Evolutionary conservation across 164 flowering plant species (phyloP).

Genomic region (Taxillus chinensis): DNA sequence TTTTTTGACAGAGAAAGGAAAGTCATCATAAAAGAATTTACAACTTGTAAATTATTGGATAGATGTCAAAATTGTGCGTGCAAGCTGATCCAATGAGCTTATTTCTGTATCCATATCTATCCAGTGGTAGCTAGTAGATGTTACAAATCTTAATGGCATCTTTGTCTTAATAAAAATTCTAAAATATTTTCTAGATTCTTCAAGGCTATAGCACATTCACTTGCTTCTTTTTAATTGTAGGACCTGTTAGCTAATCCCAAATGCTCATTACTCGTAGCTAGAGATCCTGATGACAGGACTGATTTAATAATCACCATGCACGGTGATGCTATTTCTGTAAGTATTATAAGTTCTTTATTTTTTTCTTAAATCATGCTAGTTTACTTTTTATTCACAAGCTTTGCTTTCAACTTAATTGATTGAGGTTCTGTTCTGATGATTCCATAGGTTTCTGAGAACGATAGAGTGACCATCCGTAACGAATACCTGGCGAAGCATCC

Average conservation of each 20-base stretch:
- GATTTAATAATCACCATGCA: conserved; percentile 66
- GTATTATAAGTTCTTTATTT: conserved; percentile 10
- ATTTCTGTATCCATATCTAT: too few species aligned
- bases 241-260: conserved; percentile 64
- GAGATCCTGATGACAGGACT: conserved; percentile 81
- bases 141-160: too few species aligned
- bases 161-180: too few species aligned
- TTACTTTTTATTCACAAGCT: not conserved
- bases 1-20: too few species aligned
- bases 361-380: not conserved
- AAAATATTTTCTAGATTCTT: too few species aligned
- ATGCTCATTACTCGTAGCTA: conserved; percentile 85
- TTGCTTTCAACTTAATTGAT: not conserved
- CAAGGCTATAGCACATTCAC: not conserved
- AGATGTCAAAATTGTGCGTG: too few species aligned
- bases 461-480: conserved; percentile 42
- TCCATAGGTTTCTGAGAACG: conserved; percentile 54
- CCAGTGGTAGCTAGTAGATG: too few species aligned
- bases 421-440: not conserved
- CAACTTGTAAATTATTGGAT: too few species aligned
- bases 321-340: conserved; percentile 73
- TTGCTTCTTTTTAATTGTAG: conserved; percentile 20
- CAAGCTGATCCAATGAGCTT: too few species aligned
- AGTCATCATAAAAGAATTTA: too few species aligned
- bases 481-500: conserved; percentile 80